Percentiles rank a stretch among this genome's conserved stretches.
These are phyloP conservation scores for Tylopilus plumbeoviolaceoides DNA, from an alignment of 768 basidiomycete genomes.

Conservation along the genomic window DNA sequence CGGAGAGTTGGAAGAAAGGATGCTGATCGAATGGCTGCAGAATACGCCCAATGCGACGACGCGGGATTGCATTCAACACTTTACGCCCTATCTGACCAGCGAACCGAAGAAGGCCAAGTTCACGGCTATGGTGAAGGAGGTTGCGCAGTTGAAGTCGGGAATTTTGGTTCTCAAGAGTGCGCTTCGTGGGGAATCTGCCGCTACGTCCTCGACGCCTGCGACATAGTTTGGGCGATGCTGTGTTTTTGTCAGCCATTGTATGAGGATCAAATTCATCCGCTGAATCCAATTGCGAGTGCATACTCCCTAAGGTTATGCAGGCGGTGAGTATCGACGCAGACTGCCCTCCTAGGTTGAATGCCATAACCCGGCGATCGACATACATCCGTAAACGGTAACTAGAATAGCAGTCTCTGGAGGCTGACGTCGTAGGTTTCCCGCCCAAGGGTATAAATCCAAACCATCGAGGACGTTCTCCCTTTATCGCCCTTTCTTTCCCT, in stretches of 20 bases:
- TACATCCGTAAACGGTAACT: conserved; percentile 10
- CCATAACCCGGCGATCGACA: conserved; percentile 10
- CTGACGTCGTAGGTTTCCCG: conserved; percentile 24
- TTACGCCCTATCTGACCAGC: conserved; percentile 70
- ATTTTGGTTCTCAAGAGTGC: conserved; percentile 53
- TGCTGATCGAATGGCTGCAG: conserved; percentile 75
- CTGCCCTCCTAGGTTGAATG: conserved; percentile 8
- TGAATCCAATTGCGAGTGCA: conserved; percentile 9
- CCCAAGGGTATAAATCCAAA: conserved; percentile 23
- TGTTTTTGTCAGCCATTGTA: conserved; percentile 19
- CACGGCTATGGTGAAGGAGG: conserved; percentile 75
- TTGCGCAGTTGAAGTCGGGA: conserved; percentile 67
- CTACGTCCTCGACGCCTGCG: conserved; percentile 20
- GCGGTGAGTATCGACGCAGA: conserved; percentile 17
- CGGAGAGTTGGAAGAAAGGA: conserved; percentile 56
- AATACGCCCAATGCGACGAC: conserved; percentile 68
- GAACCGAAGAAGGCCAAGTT: conserved; percentile 68
- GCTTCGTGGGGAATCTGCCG: conserved; percentile 30
- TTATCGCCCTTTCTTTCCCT: conserved; percentile 6
- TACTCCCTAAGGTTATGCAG: neutral
- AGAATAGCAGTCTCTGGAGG: conserved; percentile 20
- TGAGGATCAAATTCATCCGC: conserved; percentile 12
- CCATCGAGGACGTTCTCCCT: neutral
- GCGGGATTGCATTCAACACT: conserved; percentile 75
- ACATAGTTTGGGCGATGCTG: conserved; percentile 18